Evolutionary conservation across 108 stramenopile species (phyloP).

Genomic region (Nitzschia sp.): DNA sequence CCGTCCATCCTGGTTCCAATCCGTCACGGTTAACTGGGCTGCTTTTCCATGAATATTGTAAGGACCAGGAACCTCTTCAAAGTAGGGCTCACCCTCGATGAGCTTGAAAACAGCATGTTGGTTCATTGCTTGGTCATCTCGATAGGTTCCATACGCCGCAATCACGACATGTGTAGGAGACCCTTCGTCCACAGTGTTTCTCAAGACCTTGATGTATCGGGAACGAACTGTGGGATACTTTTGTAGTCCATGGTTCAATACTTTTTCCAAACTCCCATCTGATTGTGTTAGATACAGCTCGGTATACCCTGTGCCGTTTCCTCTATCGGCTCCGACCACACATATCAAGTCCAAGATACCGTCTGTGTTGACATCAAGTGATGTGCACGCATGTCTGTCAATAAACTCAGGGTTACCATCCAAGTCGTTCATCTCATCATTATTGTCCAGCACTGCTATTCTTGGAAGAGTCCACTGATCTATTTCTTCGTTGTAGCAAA

Average conservation of each 20-base stretch:
- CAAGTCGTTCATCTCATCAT: conserved; percentile 10
- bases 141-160: conserved; percentile 10
- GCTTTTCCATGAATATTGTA: conserved; percentile 6
- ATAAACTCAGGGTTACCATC: conserved; percentile 1
- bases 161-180: conserved; percentile 13
- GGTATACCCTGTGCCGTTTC: conserved; percentile 4
- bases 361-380: conserved; percentile 11
- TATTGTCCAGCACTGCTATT: conserved; percentile 1
- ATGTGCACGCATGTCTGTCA: conserved; percentile 12
- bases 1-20: conserved; percentile 17
- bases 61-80: conserved; percentile 10
- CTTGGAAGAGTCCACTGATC: conserved; percentile 2
- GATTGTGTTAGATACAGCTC: conserved; percentile 11
- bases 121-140: conserved; percentile 6
- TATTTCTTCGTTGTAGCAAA: conserved; percentile 4
- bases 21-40: background rate
- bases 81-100: conserved; percentile 16
- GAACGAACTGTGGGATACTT: conserved; percentile 6
- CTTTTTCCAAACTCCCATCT: conserved; percentile 11
- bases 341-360: conserved; percentile 9
- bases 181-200: conserved; percentile 7
- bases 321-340: conserved; percentile 10
- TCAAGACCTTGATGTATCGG: background rate
- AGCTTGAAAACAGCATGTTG: conserved; percentile 8
- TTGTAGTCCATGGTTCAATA: conserved; percentile 9